These are phyloP conservation scores for Herpetospermum pedunculosum DNA, from an alignment of 306 rosid species.

Conservation along the genomic window DNA sequence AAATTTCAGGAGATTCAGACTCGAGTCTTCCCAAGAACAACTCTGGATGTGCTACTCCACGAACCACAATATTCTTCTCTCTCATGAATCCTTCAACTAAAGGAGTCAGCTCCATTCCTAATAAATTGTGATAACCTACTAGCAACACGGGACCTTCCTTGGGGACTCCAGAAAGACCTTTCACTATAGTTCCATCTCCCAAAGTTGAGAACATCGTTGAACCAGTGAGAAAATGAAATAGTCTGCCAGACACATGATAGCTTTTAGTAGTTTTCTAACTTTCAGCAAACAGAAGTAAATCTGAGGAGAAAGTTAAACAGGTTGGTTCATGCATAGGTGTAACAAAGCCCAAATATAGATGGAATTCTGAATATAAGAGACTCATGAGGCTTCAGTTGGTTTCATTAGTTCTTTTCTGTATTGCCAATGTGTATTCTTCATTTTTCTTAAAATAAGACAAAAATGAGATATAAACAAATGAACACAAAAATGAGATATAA, in stretches of 20 bases:
- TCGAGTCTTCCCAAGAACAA: conserved; percentile 20
- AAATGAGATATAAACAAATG: too few species aligned
- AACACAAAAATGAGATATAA: not conserved
- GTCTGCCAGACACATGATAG: conserved; percentile 28
- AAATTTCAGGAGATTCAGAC: conserved; percentile 29
- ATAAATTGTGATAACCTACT: conserved; percentile 73
- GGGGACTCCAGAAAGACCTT: conserved; percentile 85
- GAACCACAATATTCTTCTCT: conserved; percentile 51
- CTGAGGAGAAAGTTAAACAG: not conserved
- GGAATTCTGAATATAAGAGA: too few species aligned
- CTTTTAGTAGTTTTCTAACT: not conserved
- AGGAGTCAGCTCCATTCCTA: conserved; percentile 57
- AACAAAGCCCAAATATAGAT: not conserved
- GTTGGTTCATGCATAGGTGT: not conserved
- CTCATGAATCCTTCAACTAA: conserved; percentile 41
- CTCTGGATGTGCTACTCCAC: conserved; percentile 72
- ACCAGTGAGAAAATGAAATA: conserved; percentile 39
- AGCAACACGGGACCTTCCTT: conserved; percentile 77
- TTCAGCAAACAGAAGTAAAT: not conserved
- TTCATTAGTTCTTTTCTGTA: not conserved
- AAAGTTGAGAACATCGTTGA: conserved; percentile 67
- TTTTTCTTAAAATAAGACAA: too few species aligned
- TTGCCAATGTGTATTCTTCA: not conserved
- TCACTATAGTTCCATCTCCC: conserved; percentile 75
- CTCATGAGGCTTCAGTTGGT: not conserved